Evolutionary conservation across 345 rosid species (phyloP).

Genomic region (Lepidium didymum): DNA sequence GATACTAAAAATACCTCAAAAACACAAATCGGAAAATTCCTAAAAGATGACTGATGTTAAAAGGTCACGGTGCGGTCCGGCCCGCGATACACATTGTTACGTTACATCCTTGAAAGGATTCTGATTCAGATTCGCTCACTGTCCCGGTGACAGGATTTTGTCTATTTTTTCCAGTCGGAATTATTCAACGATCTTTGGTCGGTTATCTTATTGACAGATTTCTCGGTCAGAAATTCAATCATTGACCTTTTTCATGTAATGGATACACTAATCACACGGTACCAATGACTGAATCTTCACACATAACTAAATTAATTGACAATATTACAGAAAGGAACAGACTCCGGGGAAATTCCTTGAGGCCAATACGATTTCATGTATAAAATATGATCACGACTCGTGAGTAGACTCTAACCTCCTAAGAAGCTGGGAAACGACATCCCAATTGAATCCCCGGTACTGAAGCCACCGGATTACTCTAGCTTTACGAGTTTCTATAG

Average conservation of each 20-base stretch:
- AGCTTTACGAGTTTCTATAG: constrained; percentile 59
- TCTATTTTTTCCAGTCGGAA: too few species aligned
- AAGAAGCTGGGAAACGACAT: constrained; percentile 43
- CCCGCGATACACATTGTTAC: background rate
- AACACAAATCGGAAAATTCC: background rate
- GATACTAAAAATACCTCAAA: background rate
- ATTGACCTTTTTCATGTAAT: background rate
- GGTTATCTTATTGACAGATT: background rate
- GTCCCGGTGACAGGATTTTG: background rate
- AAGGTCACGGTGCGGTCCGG: background rate
- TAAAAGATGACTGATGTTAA: background rate
- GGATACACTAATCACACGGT: background rate
- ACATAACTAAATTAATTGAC: background rate
- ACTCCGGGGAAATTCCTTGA: background rate
- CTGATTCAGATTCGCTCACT: background rate
- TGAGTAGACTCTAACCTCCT: constrained; percentile 51
- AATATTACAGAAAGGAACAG: background rate
- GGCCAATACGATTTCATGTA: background rate
- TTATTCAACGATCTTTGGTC: too few species aligned
- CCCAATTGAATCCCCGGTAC: constrained; percentile 82
- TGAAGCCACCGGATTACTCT: constrained; percentile 88
- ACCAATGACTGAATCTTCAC: background rate
- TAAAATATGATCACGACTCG: background rate
- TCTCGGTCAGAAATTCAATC: background rate
- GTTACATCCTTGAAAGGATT: background rate